phyloP scores from a whole-genome alignment of 768 basidiomycete genomes.

The Naematelia encephala region DNA sequence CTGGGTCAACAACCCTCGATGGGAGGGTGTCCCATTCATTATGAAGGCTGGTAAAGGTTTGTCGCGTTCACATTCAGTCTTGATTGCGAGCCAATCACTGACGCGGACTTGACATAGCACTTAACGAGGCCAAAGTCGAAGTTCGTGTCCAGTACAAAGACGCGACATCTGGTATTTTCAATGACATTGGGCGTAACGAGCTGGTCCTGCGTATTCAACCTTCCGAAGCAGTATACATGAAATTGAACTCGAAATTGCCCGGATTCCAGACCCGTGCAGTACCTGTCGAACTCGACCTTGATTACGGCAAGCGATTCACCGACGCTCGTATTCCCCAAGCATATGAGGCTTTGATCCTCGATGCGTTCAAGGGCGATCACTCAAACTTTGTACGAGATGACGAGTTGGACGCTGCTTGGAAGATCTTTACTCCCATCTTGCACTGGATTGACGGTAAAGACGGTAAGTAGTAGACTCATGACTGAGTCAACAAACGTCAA shows the following conservation, averaged over 20 bases:
- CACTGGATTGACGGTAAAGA: conserved; percentile 89
- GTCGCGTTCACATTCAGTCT: conserved; percentile 23
- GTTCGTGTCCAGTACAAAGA: conserved; percentile 98
- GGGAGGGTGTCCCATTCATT: conserved; percentile 99
- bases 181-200: conserved; percentile 92
- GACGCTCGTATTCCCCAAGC: conserved; percentile 93
- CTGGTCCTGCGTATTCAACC: conserved; percentile 97
- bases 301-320: conserved; percentile 91
- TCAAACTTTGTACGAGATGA: conserved; percentile 98
- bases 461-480: conserved; percentile 51
- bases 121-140: conserved; percentile 98
- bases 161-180: conserved; percentile 93
- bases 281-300: conserved; percentile 96
- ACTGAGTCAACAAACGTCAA: neutral
- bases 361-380: conserved; percentile 95
- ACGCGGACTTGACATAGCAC: conserved; percentile 57
- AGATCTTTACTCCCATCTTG: conserved; percentile 64
- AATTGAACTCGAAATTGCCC: conserved; percentile 91
- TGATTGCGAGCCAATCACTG: neutral
- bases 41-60: conserved; percentile 95
- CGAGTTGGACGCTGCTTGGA: conserved; percentile 96
- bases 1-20: conserved; percentile 90
- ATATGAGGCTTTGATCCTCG: conserved; percentile 87
- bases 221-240: conserved; percentile 92
- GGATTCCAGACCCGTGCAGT: conserved; percentile 85